Percentiles rank a stretch among this genome's conserved stretches.
These are phyloP conservation scores for Coniella lustricola DNA, from an alignment of 2,329 filamentous ascomycete genomes.

Conservation along the genomic window DNA sequence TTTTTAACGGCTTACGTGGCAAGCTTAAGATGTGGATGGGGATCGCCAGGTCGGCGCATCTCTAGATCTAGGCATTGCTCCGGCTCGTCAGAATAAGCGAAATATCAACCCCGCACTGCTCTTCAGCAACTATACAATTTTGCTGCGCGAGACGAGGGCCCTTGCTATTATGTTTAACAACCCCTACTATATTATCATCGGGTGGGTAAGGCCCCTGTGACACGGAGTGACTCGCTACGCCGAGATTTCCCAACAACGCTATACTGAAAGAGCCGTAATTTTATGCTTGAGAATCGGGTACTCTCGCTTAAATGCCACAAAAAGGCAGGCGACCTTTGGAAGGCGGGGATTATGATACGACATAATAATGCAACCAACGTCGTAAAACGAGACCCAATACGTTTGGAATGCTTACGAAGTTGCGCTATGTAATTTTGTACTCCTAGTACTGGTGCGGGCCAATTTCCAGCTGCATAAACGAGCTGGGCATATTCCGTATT, in stretches of 20 bases:
- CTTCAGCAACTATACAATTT: neutral
- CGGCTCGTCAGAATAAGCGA: neutral
- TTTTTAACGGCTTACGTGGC: neutral
- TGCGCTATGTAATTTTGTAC: neutral
- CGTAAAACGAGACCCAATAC: neutral
- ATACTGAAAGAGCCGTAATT: neutral
- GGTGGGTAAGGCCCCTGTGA: neutral
- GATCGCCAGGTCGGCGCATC: neutral
- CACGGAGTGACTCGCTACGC: neutral
- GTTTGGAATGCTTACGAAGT: neutral
- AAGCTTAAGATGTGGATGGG: neutral
- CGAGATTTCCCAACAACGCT: neutral
- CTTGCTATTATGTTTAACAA: neutral
- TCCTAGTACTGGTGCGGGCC: neutral
- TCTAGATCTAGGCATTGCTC: neutral
- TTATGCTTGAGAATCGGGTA: neutral
- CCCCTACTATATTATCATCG: neutral
- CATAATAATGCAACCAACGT: neutral
- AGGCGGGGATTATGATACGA: neutral
- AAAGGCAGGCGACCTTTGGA: neutral
- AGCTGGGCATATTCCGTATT: too few species aligned
- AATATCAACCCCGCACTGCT: neutral
- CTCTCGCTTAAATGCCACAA: neutral
- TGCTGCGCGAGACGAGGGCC: neutral
- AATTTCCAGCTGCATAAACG: neutral